These are phyloP conservation scores for Phytophthora podocarpi DNA, from an alignment of 352 stramenopile genomes.

Conservation along the genomic window DNA sequence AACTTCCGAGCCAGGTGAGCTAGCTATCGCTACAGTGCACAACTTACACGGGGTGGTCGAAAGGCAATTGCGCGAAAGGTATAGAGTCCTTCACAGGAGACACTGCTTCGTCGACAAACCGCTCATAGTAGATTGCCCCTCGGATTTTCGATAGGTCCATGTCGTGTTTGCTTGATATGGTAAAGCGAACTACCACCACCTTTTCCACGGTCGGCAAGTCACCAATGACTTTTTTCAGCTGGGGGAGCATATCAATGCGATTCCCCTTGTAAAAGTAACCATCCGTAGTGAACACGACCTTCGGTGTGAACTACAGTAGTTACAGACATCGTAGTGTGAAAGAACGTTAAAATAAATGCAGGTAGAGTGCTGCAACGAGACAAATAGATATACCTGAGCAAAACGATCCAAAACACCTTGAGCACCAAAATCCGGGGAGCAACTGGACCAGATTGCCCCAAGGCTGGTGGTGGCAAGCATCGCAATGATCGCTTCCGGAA, in stretches of 20 bases:
- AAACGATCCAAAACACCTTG: slow-evolving; percentile 84
- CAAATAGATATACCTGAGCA: slow-evolving; percentile 46
- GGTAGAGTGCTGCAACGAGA: neutral
- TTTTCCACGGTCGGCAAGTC: slow-evolving; percentile 68
- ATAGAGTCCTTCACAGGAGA: slow-evolving; percentile 38
- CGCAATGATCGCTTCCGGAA: slow-evolving; percentile 70
- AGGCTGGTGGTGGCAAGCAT: slow-evolving; percentile 79
- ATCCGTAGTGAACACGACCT: slow-evolving; percentile 76
- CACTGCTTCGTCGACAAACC: slow-evolving; percentile 41
- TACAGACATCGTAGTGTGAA: neutral
- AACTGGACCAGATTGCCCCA: slow-evolving; percentile 78
- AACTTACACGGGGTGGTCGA: slow-evolving; percentile 88
- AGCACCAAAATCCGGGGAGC: slow-evolving; percentile 88
- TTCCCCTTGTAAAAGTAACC: slow-evolving; percentile 84
- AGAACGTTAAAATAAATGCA: too few species aligned
- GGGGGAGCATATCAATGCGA: slow-evolving; percentile 64
- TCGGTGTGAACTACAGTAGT: slow-evolving; percentile 65
- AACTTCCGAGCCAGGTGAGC: too few species aligned
- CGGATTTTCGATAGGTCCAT: slow-evolving; percentile 66
- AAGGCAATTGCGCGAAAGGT: slow-evolving; percentile 73
- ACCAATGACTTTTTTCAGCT: slow-evolving; percentile 64
- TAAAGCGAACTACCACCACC: slow-evolving; percentile 72
- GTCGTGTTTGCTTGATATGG: slow-evolving; percentile 54
- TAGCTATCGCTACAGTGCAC: too few species aligned
- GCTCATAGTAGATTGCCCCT: slow-evolving; percentile 59